Conservation (phyloP, 352 stramenopile genomes). For the Globisporangium splendens region DNA sequence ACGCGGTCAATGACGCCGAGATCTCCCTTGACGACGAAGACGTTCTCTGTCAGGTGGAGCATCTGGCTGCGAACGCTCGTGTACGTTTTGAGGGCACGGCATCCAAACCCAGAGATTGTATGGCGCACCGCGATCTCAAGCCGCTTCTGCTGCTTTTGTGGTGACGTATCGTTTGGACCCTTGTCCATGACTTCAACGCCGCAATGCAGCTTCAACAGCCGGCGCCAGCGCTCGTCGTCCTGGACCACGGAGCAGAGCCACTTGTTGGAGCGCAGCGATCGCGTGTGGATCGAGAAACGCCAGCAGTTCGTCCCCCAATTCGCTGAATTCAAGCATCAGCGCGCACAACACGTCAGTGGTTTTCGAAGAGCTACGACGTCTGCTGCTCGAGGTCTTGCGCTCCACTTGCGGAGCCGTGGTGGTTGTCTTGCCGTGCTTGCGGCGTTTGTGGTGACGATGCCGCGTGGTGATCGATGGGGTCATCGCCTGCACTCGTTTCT, state of each 20-base stretch:
- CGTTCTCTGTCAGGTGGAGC: constrained; percentile 28
- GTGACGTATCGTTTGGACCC: neutral
- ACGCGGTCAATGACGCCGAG: constrained; percentile 32
- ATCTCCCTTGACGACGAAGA: constrained; percentile 41
- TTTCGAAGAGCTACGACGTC: too few species aligned
- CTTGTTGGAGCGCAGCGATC: constrained; percentile 7
- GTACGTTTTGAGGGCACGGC: constrained; percentile 28
- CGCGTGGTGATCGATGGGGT: too few species aligned
- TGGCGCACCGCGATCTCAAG: neutral
- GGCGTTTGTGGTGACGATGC: too few species aligned
- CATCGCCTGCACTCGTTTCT: too few species aligned
- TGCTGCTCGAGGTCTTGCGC: too few species aligned
- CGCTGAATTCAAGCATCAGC: neutral
- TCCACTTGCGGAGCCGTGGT: too few species aligned
- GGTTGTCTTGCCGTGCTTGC: too few species aligned
- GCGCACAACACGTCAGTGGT: too few species aligned
- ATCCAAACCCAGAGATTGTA: constrained; percentile 2
- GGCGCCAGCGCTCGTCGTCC: constrained; percentile 1
- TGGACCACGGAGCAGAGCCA: neutral
- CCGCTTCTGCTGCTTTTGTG: neutral
- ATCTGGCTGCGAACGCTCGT: constrained; percentile 37
- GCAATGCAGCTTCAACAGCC: constrained; percentile 9
- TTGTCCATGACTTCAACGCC: neutral
- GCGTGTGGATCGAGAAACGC: constrained; percentile 11
- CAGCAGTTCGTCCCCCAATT: constrained; percentile 13